Percentiles rank a stretch among this genome's conserved stretches.
Conservation (phyloP, 2,329 filamentous ascomycete species). For the Rhynchosporium graminicola region DNA sequence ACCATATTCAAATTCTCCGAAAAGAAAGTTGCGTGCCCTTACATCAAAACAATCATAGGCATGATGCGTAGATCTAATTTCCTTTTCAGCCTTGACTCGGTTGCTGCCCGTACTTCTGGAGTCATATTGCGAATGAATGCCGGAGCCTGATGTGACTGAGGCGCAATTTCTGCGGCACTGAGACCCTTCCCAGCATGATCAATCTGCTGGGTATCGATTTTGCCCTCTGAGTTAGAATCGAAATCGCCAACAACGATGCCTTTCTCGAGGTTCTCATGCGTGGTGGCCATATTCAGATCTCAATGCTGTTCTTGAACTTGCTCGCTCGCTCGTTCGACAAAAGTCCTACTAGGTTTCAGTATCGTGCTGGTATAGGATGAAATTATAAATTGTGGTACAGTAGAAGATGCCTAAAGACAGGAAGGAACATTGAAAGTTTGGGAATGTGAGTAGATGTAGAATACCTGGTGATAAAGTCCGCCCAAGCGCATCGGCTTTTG, state of each 20-base stretch:
- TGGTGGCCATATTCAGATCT: conserved; percentile 16
- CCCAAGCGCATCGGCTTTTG: conserved; percentile 11
- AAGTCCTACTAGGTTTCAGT: too few relatives aligned
- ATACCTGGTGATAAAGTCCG: not conserved
- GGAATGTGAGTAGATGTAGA: not conserved
- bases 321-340: too few relatives aligned
- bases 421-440: not conserved
- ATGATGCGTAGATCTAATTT: conserved; percentile 68
- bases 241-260: conserved; percentile 21
- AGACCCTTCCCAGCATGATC: conserved; percentile 23
- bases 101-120: conserved; percentile 49
- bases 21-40: not conserved
- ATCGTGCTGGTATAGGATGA: too few relatives aligned
- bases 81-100: conserved; percentile 58
- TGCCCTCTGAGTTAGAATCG: conserved; percentile 28
- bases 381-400: not conserved
- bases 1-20: not conserved
- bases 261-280: conserved; percentile 25
- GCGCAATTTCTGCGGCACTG: not conserved
- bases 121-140: conserved; percentile 48
- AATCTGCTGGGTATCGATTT: conserved; percentile 27
- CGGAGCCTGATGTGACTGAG: conserved; percentile 26
- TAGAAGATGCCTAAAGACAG: not conserved
- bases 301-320: not conserved
- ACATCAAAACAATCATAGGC: conserved; percentile 67